Percentiles rank a stretch among this genome's conserved stretches.
phyloP scores from a whole-genome alignment of 352 stramenopile genomes.

The Peronospora belbahrii region DNA sequence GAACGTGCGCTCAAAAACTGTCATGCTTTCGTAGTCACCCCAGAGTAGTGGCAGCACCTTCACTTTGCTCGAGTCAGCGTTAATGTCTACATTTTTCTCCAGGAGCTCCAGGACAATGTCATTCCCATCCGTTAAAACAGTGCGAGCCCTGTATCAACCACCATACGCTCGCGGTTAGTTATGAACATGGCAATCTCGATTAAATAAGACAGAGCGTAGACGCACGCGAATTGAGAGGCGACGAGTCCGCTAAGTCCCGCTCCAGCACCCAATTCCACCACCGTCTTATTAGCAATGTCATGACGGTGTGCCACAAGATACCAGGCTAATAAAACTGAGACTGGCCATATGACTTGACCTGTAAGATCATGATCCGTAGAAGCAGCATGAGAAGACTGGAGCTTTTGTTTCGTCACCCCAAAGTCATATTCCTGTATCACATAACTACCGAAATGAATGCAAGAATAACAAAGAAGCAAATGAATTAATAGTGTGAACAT shows the following conservation, averaged over 20 bases:
- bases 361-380: slow-evolving; percentile 73
- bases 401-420: slow-evolving; percentile 32
- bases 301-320: slow-evolving; percentile 27
- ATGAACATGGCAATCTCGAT: slow-evolving; percentile 2
- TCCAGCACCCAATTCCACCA: slow-evolving; percentile 49
- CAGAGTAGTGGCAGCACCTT: slow-evolving; percentile 37
- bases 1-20: slow-evolving; percentile 40
- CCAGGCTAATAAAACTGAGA: slow-evolving; percentile 56
- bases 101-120: slow-evolving; percentile 62
- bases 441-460: slow-evolving; percentile 37
- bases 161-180: slow-evolving; percentile 1
- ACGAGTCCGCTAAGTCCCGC: slow-evolving; percentile 51
- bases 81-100: slow-evolving; percentile 30
- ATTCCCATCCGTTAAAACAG: slow-evolving; percentile 60
- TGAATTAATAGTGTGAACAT: no score
- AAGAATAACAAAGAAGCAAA: background rate
- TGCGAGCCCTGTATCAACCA: slow-evolving; percentile 27
- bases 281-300: slow-evolving; percentile 34
- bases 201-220: slow-evolving; percentile 5
- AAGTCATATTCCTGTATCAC: slow-evolving; percentile 44
- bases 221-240: slow-evolving; percentile 48
- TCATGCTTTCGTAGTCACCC: slow-evolving; percentile 37
- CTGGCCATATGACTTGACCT: slow-evolving; percentile 70
- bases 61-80: slow-evolving; percentile 29
- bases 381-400: slow-evolving; percentile 41